Base-by-base conservation (phyloP, 306 rosid species). In the Leucaena leucocephala region DNA sequence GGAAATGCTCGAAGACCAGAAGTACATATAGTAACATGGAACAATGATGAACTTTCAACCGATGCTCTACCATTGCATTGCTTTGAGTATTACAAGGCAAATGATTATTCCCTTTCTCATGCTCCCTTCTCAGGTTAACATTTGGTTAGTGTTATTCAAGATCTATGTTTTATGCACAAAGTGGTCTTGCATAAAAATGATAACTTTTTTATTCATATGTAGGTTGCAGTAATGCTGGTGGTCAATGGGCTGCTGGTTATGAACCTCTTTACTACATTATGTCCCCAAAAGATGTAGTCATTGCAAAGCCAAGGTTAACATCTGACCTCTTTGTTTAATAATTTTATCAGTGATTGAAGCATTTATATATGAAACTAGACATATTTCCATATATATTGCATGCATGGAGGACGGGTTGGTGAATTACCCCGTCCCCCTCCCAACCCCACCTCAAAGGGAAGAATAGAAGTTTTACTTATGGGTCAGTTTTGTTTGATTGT, bases 201-300 rank as follows among this genome's bases (percentile, higher is more conserved):
- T 58, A 10, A 59, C 67, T 81, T 82, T 88, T 84, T 69, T 55
- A 73, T 85, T 84, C 84, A 79, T 80, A 75, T 89, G 77, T 86
- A 95, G 99, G 99, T 86, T 91, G 98, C 90, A 95, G 99, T 88
- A 90, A 95, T 90, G 98, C 97, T 78, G 99, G 98, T 44, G 99
- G 99, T 84, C 99, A 93, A 85, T 93, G 99, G 99, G 96, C 97
- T 85, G 97, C 92, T 67, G 97, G 98, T 62, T 97, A 91, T 85
- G 99, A 95, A 78, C 99, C 99, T 70, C 82, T 90, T 63, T 95
- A 95, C 92, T 95, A 95, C 80, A 86, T 95, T 74, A 95, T 95
- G 82, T 95, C 98, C 82, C 98, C 93, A 72, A 95, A 93, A 89
- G 99, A 95, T 81, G 96, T 93, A 49, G 97, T 95, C 69, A 95